phyloP scores from a whole-genome alignment of 1,284 basidiomycete genomes.

The Ustilago esculenta region DNA sequence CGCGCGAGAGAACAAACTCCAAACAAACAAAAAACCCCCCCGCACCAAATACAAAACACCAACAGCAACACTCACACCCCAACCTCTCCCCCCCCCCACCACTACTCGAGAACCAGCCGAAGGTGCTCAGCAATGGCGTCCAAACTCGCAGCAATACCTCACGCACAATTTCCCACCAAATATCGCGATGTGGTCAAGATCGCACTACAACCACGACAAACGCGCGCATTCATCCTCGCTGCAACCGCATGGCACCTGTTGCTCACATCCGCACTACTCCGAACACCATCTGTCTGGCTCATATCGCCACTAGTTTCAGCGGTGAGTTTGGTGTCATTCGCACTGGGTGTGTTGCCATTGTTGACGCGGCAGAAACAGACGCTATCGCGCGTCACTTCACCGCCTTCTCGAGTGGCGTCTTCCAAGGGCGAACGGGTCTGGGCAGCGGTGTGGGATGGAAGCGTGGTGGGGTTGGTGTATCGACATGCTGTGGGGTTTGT shows the following conservation, averaged over 20 bases:
- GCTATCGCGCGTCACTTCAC: slow-evolving; percentile 9
- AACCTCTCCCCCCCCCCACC: too few species aligned
- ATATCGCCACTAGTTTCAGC: slow-evolving; percentile 12
- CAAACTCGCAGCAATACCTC: slow-evolving; percentile 32
- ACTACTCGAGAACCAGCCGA: too few species aligned
- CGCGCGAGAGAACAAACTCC: slow-evolving; percentile 14
- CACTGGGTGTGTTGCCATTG: slow-evolving; percentile 29
- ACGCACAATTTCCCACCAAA: slow-evolving; percentile 43
- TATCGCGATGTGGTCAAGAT: slow-evolving; percentile 46
- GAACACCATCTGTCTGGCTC: slow-evolving; percentile 10
- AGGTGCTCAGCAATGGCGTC: slow-evolving; percentile 17
- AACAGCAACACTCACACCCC: slow-evolving; percentile 14
- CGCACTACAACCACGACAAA: slow-evolving; percentile 51
- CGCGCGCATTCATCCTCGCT: slow-evolving; percentile 48
- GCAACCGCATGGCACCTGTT: slow-evolving; percentile 31
- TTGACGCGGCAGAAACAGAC: slow-evolving; percentile 38
- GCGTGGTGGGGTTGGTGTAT: not conserved
- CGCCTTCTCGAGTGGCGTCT: slow-evolving; percentile 4
- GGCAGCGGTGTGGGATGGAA: slow-evolving; percentile 8
- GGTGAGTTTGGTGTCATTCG: slow-evolving; percentile 25
- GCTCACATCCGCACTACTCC: slow-evolving; percentile 23
- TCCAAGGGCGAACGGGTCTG: slow-evolving; percentile 20
- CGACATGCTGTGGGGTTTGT: slow-evolving; percentile 25
- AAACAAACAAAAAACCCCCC: too few species aligned
- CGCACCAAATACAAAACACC: slow-evolving; percentile 1